These are phyloP conservation scores for Petunia hybrid DNA, from an alignment of 305 asterid species.

Conservation along the genomic window DNA sequence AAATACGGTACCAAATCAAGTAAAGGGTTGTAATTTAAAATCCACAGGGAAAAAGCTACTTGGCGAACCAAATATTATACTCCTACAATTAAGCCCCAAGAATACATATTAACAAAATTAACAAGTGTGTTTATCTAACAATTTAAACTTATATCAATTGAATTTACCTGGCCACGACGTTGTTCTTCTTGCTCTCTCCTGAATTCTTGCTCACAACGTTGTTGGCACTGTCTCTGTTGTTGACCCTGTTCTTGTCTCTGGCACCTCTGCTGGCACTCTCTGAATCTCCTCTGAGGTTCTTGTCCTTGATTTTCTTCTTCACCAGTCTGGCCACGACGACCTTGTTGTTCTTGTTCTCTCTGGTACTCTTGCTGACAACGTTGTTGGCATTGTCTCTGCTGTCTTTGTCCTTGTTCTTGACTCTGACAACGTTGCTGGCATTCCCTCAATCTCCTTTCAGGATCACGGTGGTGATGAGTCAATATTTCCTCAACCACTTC, in stretches of 20 bases:
- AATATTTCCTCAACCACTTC: not conserved
- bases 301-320: constrained; percentile 10
- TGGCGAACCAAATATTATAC: too few species aligned
- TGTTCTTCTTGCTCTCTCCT: not conserved
- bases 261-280: constrained; percentile 41
- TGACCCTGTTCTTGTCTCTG: constrained; percentile 19
- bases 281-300: constrained; percentile 31
- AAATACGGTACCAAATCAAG: too few species aligned
- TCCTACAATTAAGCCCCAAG: too few species aligned
- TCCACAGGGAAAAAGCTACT: too few species aligned
- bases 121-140: too few species aligned
- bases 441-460: constrained; percentile 33
- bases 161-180: not conserved
- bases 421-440: constrained; percentile 43
- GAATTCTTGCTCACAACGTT: constrained; percentile 35
- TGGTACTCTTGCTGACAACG: constrained; percentile 19
- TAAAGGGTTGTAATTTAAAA: too few species aligned
- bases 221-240: constrained; percentile 33
- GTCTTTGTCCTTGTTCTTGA: constrained; percentile 11
- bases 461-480: constrained; percentile 4
- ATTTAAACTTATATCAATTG: too few species aligned
- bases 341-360: not conserved
- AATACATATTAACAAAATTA: too few species aligned
- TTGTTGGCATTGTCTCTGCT: constrained; percentile 4
- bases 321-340: not conserved